Evolutionary conservation across 495 filamentous ascomycete species (phyloP), one percentile per base, ranked within the genome.

Genomic region (Xanthoparmelia taractica): DNA sequence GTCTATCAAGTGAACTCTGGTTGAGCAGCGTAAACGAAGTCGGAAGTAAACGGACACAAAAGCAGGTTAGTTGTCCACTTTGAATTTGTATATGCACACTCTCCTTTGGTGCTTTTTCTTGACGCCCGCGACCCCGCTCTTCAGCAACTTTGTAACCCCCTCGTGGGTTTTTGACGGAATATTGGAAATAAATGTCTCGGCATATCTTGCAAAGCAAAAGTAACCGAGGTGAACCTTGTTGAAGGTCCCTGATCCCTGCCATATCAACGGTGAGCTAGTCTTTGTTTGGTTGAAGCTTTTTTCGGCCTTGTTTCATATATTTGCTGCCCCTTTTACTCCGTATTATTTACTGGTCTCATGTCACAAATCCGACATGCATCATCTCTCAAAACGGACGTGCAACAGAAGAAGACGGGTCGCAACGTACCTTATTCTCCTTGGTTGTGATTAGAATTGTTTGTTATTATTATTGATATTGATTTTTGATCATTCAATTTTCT

Each of bases 111-210:
- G 11, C 48, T 13, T 29, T 18, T 12, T 8, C 27, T 29, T 52
- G 48, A 52, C 48, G 27, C 48, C n/a, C 31, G 13, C 48, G 48
- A 52, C 48, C 48, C 48, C 48, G 48, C 48, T 52, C 48, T 52
- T 10, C 2, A 29, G n/a, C n/a, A 11, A 29, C 17, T 31, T 23
- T 29, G 25, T 25, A 29, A 13, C 27, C 12, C 48, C 25, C 8
- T 11, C 17, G 27, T n/a, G n/a, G n/a, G n/a, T n/a, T 15, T 29
- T 52, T 0, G 23, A 2, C 45, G n/a, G 8, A 25, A 52, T 15
- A 27, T 29, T 52, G 25, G 27, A 12, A 52, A 18, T 31, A 27
- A 27, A 50, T 52, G 25, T 52, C 15, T 52, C 48, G 48, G 48
- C 48, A 52, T 3, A 18, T 29, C 13, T 31, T 29, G 48, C 25